Evolutionary conservation across 2,329 filamentous ascomycete genomes (phyloP), one percentile per base, ranked within the genome.

Genomic region (Davidsoniella eucalypti): DNA sequence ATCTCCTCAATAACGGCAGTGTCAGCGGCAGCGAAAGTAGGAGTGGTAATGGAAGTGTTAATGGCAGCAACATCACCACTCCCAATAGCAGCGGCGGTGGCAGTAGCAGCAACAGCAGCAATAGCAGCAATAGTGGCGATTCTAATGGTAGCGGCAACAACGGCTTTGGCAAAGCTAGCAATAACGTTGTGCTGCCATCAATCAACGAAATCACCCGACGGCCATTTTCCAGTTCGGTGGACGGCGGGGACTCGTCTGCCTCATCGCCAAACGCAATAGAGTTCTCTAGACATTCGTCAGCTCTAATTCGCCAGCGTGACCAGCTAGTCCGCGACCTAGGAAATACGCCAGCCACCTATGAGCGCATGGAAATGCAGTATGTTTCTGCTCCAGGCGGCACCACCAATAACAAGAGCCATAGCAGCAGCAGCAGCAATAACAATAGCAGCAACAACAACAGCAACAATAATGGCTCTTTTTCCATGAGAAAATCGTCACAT

Each of bases 281-380:
- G 29, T 47, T 17, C 18, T 14, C 7, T 3, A 12, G 33, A 26
- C 39, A 49, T 12, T 18, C 18, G 6, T 29, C 18, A 5, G 37
- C 37, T 12, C 36, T 49, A 39, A 29, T 42, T 14, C 38, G 26
- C 8, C 47, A 49, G n/a, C 38, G 47, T 12, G 25, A 49, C 16
- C 47, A 49, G 21, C 26, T 49, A 26, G 21, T 21, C 12, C 47
- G 14, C 21, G 38, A 49, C 23, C 33, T 49, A 17, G 25, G 38
- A 14, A 21, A 25, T 2, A 42, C 38, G 25, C 41, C 47, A 4
- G n/a, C 47, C 12, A 23, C 16, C 6, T 33, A 42, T 33, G 47
- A 49, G 33, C 23, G 42, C 29, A 18, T 49, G 3, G 33, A 49
- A 42, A 38, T 49, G n/a, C 47, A 49, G 10, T 49, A 42, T 26